phyloP scores from a whole-genome alignment of 139 green algal genomes.

The Medakamo hakoo region DNA sequence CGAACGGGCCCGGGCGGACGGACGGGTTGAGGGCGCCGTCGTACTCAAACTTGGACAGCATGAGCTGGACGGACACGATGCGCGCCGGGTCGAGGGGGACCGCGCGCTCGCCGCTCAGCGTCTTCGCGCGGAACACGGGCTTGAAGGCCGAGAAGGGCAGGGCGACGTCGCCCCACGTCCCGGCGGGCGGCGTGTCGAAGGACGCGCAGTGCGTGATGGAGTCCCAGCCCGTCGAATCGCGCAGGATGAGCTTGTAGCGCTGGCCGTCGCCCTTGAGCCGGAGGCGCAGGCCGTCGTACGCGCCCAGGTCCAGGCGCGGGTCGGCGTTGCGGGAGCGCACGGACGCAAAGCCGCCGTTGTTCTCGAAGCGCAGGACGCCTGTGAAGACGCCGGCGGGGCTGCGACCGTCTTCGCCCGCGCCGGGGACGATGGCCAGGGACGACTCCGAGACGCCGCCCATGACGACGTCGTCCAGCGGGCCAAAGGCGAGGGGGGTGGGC shows the following conservation, averaged over 20 bases:
- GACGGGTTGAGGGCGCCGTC: conserved; percentile 74
- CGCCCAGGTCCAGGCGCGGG: conserved; percentile 50
- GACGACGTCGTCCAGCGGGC: conserved; percentile 84
- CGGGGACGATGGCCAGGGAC: conserved; percentile 15
- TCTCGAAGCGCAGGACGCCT: conserved; percentile 58
- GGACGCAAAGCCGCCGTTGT: conserved; percentile 81
- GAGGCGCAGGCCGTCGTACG: conserved; percentile 55
- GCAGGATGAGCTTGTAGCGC: conserved; percentile 81
- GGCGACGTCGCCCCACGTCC: conserved; percentile 46
- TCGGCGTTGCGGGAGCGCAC: conserved; percentile 69
- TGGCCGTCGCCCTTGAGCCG: conserved; percentile 48
- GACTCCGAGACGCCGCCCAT: conserved; percentile 73
- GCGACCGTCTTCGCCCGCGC: conserved; percentile 42
- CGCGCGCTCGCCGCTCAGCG: conserved; percentile 18
- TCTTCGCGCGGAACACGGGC: conserved; percentile 64
- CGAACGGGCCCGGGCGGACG: conserved; percentile 59
- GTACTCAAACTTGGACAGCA: conserved; percentile 94
- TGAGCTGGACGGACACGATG: conserved; percentile 42
- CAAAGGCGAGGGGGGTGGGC: background rate
- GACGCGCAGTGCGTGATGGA: conserved; percentile 52
- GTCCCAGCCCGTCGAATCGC: conserved; percentile 59
- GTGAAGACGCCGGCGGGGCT: conserved; percentile 34
- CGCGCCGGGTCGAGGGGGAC: conserved; percentile 31
- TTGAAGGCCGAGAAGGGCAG: conserved; percentile 69
- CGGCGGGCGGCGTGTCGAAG: conserved; percentile 52